Evolutionary conservation across 2,329 filamentous ascomycete genomes (phyloP).

Genomic region (Fusarium liriodendri): DNA sequence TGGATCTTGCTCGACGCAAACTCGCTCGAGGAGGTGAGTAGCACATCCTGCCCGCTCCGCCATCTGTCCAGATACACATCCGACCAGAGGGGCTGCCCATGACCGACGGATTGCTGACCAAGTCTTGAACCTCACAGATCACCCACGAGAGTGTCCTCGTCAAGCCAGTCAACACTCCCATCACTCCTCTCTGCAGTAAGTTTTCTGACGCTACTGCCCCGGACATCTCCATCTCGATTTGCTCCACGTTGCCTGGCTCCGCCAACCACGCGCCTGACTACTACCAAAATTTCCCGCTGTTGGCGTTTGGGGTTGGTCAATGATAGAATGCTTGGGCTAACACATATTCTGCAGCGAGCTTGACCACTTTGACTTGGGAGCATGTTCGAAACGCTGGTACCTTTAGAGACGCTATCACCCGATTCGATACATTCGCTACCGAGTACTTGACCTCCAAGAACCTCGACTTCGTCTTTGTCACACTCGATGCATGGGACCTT

Average conservation of each 20-base stretch:
- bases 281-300: constrained; percentile 12
- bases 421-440: constrained; percentile 92
- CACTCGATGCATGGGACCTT: constrained; percentile 97
- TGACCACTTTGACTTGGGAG: constrained; percentile 98
- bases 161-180: constrained; percentile 98
- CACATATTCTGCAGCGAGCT: constrained; percentile 73
- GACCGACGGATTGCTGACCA: constrained; percentile 21
- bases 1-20: constrained; percentile 97
- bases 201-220: constrained; percentile 48
- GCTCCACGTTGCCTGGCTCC: constrained; percentile 30
- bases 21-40: constrained; percentile 87
- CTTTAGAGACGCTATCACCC: constrained; percentile 95
- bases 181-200: constrained; percentile 98
- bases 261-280: constrained; percentile 24
- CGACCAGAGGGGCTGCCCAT: neutral
- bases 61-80: neutral
- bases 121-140: constrained; percentile 66
- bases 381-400: constrained; percentile 97
- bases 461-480: constrained; percentile 97
- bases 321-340: constrained; percentile 30
- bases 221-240: constrained; percentile 32
- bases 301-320: constrained; percentile 5
- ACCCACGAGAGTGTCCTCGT: constrained; percentile 96
- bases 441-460: constrained; percentile 93
- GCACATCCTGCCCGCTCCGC: constrained; percentile 21